These are phyloP conservation scores for Erodium maritimum DNA, from an alignment of 345 rosid genomes.

Conservation along the genomic window DNA sequence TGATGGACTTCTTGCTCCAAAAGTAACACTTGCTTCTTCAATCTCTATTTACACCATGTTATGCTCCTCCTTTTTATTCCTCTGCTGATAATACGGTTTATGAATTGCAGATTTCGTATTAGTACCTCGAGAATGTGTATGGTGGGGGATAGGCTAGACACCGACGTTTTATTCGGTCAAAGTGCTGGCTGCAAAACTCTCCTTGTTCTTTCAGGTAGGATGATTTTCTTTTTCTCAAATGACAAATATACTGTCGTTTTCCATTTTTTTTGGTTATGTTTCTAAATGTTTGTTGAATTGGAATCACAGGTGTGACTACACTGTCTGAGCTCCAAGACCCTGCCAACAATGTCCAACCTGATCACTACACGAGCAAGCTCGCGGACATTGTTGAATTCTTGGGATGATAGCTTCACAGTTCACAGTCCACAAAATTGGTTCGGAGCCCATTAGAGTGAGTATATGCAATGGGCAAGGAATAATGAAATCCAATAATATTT, in stretches of 20 bases:
- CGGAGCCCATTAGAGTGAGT: no score
- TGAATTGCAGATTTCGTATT: conserved; percentile 23
- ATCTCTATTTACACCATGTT: no score
- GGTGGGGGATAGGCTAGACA: conserved; percentile 92
- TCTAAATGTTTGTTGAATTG: no score
- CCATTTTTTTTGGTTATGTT: no score
- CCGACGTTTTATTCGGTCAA: conserved; percentile 78
- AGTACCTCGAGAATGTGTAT: conserved; percentile 75
- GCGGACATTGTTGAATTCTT: conserved; percentile 46
- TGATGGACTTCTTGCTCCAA: conserved; percentile 73
- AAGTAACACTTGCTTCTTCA: conserved; percentile 29
- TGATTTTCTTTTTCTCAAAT: no score
- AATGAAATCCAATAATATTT: no score
- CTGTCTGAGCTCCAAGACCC: conserved; percentile 40
- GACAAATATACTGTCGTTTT: no score
- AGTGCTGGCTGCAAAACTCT: conserved; percentile 82
- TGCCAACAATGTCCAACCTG: conserved; percentile 52
- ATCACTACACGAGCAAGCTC: conserved; percentile 51
- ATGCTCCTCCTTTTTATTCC: no score
- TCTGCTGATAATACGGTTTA: no score
- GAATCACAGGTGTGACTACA: conserved; percentile 51
- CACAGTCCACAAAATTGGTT: no score
- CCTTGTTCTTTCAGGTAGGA: conserved; percentile 72
- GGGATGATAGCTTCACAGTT: conserved; percentile 8
- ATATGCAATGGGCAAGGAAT: no score